Evolutionary conservation across 129 eudicot genomes (phyloP), one percentile per base, ranked within the genome.

Genomic region (Flaveria trinervia): DNA sequence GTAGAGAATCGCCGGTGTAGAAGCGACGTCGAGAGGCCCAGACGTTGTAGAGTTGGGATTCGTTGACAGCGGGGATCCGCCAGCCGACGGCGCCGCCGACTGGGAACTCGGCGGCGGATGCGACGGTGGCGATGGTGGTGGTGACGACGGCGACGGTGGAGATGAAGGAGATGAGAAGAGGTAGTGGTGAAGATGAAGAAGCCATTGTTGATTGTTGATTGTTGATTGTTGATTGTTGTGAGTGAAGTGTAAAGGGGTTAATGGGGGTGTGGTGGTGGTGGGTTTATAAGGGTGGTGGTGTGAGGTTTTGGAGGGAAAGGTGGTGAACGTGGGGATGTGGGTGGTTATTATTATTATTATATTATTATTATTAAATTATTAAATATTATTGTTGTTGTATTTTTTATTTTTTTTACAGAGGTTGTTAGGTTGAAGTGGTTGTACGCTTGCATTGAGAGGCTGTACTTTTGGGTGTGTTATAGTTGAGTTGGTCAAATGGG

Each of bases 1-100:
- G 88, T 52, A 84, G 88, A 9, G 83, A 45, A 20, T 84, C 85
- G 22, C 88, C 88, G 12, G 81, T 44, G 23, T 66, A 84, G 75
- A 84, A 80, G 4, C 79, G 64, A 3, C 74, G 65, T 36, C 73
- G 43, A 9, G 84, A 77, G 13, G 88, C 83, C 88, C 88, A 84
- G 7, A 76, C 80, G 33, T 26, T 65, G 71, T 80, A 84, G 64
- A 81, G 79, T 57, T 76, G 54, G 62, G 85, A 52, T 73, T 80
- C 82, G 71, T 84, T 84, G 9, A 65, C 10, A 4, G 72, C 68
- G 0, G 85, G 88, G 44, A 70, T 46, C 10, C 85, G 84, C 85
- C 88, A 80, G 8, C 88, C 85, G n/a, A 76, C 73, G 39, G 28
- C 45, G n/a, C 69, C 82, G 1, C 85, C 85, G 8, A 84, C 88